phyloP scores from a whole-genome alignment of 768 basidiomycete genomes.

The Mycena polygramma region DNA sequence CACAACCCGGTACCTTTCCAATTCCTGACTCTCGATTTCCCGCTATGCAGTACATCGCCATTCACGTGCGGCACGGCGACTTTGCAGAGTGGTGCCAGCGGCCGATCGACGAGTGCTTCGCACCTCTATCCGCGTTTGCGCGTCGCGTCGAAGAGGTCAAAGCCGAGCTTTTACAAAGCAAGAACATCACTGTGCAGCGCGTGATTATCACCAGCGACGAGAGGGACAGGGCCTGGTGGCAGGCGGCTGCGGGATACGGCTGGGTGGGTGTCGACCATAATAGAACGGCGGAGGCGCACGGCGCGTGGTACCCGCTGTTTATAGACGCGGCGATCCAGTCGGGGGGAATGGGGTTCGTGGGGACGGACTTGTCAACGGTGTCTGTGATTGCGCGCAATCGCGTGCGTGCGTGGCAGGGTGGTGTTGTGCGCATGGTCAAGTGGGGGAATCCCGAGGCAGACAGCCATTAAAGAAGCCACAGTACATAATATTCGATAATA shows the following conservation, averaged over 20 bases:
- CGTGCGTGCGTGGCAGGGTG: slow-evolving; percentile 52
- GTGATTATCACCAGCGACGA: slow-evolving; percentile 61
- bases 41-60: slow-evolving; percentile 50
- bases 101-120: slow-evolving; percentile 46
- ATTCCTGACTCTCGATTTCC: neutral
- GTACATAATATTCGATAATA: too few species aligned
- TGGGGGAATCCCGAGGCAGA: slow-evolving; percentile 57
- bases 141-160: slow-evolving; percentile 48
- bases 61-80: slow-evolving; percentile 55
- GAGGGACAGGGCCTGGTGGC: slow-evolving; percentile 50
- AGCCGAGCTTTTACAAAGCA: slow-evolving; percentile 40
- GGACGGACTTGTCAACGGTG: slow-evolving; percentile 65
- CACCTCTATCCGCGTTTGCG: slow-evolving; percentile 45
- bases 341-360: slow-evolving; percentile 59
- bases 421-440: slow-evolving; percentile 50
- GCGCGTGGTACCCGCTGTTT: slow-evolving; percentile 53
- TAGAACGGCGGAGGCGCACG: slow-evolving; percentile 44
- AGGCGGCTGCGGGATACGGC: slow-evolving; percentile 42
- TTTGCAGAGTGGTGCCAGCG: slow-evolving; percentile 47
- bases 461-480: slow-evolving; percentile 51
- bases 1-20: too few species aligned
- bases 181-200: slow-evolving; percentile 41
- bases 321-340: slow-evolving; percentile 65
- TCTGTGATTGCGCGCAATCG: slow-evolving; percentile 57
- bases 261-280: slow-evolving; percentile 51